Evolutionary conservation across 495 filamentous ascomycete genomes (phyloP), one percentile per base, ranked within the genome.

Genomic region (Hypoxylon crocopeplum): DNA sequence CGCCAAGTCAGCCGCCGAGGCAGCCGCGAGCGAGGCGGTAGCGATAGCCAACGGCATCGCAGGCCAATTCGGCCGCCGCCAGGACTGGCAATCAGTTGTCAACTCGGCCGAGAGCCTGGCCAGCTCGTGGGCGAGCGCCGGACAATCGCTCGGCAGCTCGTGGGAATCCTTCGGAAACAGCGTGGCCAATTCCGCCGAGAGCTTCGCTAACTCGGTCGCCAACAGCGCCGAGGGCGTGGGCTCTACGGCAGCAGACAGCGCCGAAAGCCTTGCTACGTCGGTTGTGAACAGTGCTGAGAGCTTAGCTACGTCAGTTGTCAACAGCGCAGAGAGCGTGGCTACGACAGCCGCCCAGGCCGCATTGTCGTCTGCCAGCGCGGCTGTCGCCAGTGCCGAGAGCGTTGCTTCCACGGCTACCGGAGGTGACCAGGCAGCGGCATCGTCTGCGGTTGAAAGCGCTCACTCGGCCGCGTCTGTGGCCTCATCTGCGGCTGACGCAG

Each of bases 331-430:
- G 39, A 37, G 59, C 34, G 30, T 53, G 16, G 60, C 39, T 17
- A n/a, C 40, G 0, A 64, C 54, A 8, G 54, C 42, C 29, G 54
- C 27, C 13, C 22, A 53, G 3, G 54, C 13, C 4, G 60, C 54
- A 0, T 5, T 64, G 12, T 53, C 60, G 3, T 58, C 53, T 25
- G 60, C 60, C 8, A 64, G 45, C 24, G 41, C 33, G 4, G 60
- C 44, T 13, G 41, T 64, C 22, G 16, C 42, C 1, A 64, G 60
- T n/a, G 60, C 60, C 4, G 41, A 59, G 48, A 64, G 54, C 16
- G 62, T 65, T 36, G 62, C 56, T 15, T 55, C 62, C 5, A 65
- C 62, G 10, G 62, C 62, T 10, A 65, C 62, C 2, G 62, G 62
- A 16, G 48, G 24, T 2, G 62, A 20, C n/a, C 20, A 13, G 8